Base-by-base conservation (phyloP, 73 alveolate genomes). In the Paramecium primaurelia region DNA sequence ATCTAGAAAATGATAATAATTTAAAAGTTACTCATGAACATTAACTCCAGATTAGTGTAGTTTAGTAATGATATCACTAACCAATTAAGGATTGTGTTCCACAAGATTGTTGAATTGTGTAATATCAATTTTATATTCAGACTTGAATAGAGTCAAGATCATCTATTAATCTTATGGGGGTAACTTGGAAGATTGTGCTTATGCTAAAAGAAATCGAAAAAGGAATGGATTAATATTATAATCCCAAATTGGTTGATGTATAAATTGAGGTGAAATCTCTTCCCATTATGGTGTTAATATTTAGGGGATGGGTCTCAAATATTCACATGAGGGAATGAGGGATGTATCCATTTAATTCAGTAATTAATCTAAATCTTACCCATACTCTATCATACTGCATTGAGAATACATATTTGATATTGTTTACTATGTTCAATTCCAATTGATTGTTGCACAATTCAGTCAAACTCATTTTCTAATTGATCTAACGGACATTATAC, bases 371-470 rank as follows among this genome's bases (percentile, higher is more conserved):
- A 64, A 64, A 28, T 32, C 84, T 64, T 64, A 64, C 84, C 84
- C 84, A 34, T 64, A 64, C 84, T 64, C 84, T 64, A 64, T 32
- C 84, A 64, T 64, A 64, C 51, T 34, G 47, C 84, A 64, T 64
- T 64, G 51, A 28, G 42, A 28, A 64, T 64, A 64, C 84, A 28
- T 64, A 64, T 64, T 64, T 64, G 84, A 64, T 32, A 64, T 64
- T 64, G 84, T 28, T 32, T 28, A 34, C 49, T 0, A 64, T 34
- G 51, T 32, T 32, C 47, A 20, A 28, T 64, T 64, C 84, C 12
- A 64, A 64, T 64, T 64, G 9, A 34, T 64, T 64, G 42, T 34
- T 64, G 30, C 84, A 64, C 47, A 64, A 28, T 32, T 64, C 84
- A 14, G 42, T 34, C 42, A 64, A 34, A 32, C 32, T 28, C 26